Base-by-base conservation (phyloP, 2,329 filamentous ascomycete genomes). In the Nemania sp. region DNA sequence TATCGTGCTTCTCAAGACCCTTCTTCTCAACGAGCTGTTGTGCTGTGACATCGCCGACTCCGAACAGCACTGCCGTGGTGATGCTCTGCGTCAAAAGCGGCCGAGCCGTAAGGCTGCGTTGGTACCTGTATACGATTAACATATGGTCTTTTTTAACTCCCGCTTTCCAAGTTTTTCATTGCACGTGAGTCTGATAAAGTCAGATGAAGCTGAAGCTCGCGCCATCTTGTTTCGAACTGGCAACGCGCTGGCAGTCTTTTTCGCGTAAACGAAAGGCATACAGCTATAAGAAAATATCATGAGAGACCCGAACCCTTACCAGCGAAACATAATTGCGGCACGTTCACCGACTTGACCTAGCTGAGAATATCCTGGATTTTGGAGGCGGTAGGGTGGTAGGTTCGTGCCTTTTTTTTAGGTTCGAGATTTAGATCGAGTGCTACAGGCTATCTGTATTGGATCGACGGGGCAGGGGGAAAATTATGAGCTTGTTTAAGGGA, bases 51-150 rank as follows among this genome's bases (percentile, higher is more conserved):
- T 99, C 95, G 71, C 95, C 95, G 13, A 92, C 91, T 60, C 90
- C 93, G 75, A 98, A 99, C 65, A 99, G 88, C 61, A 98, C 84
- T 50, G 91, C 90, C 40, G 94, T 97, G 58, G 92, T 96, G 70
- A 97, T 80, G 74, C 89, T 91, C 81, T 97, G 92, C 11, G 94
- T 98, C 72, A 97, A 86, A 69, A 98, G 81, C 62, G 94, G 94
- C 73, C 90, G 86, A 71, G 87, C 85, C 69, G 90, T 88, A 74
- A 97, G 83, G 76, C 87, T 90, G 73, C 86, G 82, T 78, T 96
- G 92, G 80, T 98, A 98, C 92, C 93, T 91, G 69, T 53, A 21
- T 43, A 15, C 15, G 5, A 42, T 57, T 45, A 62, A 53, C 46
- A 54, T 17, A 45, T 17, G 7, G 12, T 4, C 5, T 11, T 15